These are phyloP conservation scores for Diphasiastrum complanatum DNA, from an alignment of 83 land plant genomes.

Conservation along the genomic window DNA sequence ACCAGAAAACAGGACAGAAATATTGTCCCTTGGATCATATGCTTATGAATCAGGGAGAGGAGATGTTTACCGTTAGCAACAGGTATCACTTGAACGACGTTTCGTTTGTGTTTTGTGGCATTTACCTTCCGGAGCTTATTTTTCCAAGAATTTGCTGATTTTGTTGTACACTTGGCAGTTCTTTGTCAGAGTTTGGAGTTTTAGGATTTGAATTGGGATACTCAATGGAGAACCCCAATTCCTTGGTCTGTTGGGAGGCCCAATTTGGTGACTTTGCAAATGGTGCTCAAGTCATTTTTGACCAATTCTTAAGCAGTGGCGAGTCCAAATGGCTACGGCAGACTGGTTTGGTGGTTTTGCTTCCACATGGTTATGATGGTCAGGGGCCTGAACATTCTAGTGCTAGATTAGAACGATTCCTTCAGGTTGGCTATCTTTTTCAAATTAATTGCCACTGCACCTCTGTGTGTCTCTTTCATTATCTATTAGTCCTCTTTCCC, in stretches of 20 bases:
- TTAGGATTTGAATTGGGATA: conserved; percentile 35
- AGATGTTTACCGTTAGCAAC: background rate
- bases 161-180: conserved; percentile 10
- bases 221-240: conserved; percentile 36
- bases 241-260: conserved; percentile 31
- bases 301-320: conserved; percentile 24
- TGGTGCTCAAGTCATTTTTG: conserved; percentile 22
- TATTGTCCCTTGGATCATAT: conserved; percentile 11
- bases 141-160: background rate
- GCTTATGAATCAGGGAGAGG: background rate
- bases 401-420: conserved; percentile 22
- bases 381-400: conserved; percentile 31
- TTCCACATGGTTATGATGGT: conserved; percentile 30
- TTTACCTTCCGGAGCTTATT: background rate
- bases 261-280: conserved; percentile 32
- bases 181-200: conserved; percentile 35
- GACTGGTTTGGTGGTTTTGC: conserved; percentile 21
- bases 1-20: conserved; percentile 27
- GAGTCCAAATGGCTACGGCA: conserved; percentile 29
- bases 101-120: background rate
- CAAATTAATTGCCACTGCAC: background rate
- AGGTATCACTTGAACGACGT: background rate
- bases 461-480: background rate
- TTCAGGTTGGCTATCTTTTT: conserved; percentile 15
- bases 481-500: too few species aligned